Percentiles rank a stretch among this genome's conserved stretches.
Conservation (phyloP, 2,329 filamentous ascomycete species). For the Amauroascus niger region DNA sequence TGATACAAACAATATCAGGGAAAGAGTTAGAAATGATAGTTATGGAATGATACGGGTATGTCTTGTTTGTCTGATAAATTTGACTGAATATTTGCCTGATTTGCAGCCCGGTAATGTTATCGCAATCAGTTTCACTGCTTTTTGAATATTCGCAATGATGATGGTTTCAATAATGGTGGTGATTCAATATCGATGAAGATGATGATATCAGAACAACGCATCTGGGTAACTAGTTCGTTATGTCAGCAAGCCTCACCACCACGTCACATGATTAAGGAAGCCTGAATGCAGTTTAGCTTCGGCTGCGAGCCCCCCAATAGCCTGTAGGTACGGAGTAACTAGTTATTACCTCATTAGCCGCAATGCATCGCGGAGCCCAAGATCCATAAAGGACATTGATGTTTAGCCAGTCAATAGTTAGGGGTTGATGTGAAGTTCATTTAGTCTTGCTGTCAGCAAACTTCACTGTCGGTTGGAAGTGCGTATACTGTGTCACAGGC, state of each 20-base stretch:
- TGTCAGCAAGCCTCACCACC: too few species aligned
- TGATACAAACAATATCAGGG: background rate
- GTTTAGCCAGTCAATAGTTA: too few species aligned
- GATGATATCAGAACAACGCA: background rate
- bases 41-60: background rate
- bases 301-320: background rate
- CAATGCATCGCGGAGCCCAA: background rate
- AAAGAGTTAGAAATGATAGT: background rate
- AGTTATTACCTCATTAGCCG: too few species aligned
- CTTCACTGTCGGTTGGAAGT: background rate
- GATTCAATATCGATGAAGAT: background rate
- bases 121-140: background rate
- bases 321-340: too few species aligned
- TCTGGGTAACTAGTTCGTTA: too few species aligned
- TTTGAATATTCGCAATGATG: background rate
- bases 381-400: background rate
- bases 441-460: too few species aligned
- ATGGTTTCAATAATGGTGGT: background rate
- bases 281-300: background rate
- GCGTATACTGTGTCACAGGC: background rate
- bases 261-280: conserved; percentile 1
- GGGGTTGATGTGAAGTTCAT: too few species aligned
- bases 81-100: background rate
- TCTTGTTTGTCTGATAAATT: background rate
- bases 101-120: background rate